Evolutionary conservation across 306 rosid species (phyloP), one percentile per base, ranked within the genome.

Genomic region (Sphenostylis stenocarpa): DNA sequence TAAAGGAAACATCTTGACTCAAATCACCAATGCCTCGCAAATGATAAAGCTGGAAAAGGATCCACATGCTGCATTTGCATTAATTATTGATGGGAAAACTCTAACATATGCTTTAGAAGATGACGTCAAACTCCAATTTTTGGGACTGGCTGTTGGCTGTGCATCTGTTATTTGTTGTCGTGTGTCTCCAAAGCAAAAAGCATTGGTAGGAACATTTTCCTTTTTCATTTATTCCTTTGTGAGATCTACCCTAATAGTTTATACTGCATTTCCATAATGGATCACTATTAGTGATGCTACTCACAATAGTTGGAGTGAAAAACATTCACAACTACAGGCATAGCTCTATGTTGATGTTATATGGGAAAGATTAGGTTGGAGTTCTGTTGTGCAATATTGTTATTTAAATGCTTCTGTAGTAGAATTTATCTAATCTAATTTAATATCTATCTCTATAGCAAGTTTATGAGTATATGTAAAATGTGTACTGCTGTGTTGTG

Each of bases 91-190:
- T 24, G 99, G 99, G 80, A 96, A 92, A 89, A 90, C 99, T 77
- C 80, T 96, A 62, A 80, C 90, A 57, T 89, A 92, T 66, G 89
- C 94, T 73, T 86, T 96, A 77, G 91, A 96, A 68, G 94, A 85
- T 75, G 97, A 92, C 68, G 80, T 96, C 84, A 92, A 96, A 86
- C 85, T 80, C 83, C 96, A 87, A 15, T 92, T 96, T 85, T 88
- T 96, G 74, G 98, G 81, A 69, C 84, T 96, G 75, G 99, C 98
- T 66, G 98, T 96, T 81, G 93, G 83, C 75, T 96, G 99, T 77
- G 96, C 99, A 12, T 96, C 99, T 19, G 98, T 92, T 70, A 96
- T 96, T 73, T 96, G 98, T 83, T 96, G 99, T 44, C 97, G 97
- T 29, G 98, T 96, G 74, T 96, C 99, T 71, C 99, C 99, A 72